These are phyloP conservation scores for Rubus idaeus DNA, from an alignment of 306 rosid genomes.

Conservation along the genomic window DNA sequence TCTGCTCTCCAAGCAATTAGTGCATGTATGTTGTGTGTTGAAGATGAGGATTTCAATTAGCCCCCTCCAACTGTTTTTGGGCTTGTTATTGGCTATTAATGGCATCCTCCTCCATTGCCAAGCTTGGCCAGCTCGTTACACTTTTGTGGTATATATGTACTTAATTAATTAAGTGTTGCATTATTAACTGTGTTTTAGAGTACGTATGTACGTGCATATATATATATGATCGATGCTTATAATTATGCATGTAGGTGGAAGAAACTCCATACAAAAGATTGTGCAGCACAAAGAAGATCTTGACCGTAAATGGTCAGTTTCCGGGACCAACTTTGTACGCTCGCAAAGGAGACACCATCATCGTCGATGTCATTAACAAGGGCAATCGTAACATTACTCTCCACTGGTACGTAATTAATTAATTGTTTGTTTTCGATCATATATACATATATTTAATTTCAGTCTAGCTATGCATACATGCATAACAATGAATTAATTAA, in stretches of 20 bases:
- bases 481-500: background rate
- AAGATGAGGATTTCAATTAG: background rate
- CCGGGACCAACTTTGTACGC: constrained; percentile 49
- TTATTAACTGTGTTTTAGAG: too few relatives aligned
- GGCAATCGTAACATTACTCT: constrained; percentile 47
- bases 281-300: constrained; percentile 45
- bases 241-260: constrained; percentile 15
- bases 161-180: background rate
- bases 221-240: background rate
- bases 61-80: background rate
- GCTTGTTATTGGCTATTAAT: background rate
- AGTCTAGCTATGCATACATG: too few relatives aligned
- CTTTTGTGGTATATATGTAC: constrained; percentile 25
- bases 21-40: too few relatives aligned
- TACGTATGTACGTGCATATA: too few relatives aligned
- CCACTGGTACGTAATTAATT: constrained; percentile 41
- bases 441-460: background rate
- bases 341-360: constrained; percentile 38
- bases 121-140: constrained; percentile 22
- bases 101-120: constrained; percentile 26
- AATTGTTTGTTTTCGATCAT: background rate
- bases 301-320: constrained; percentile 49
- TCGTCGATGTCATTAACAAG: constrained; percentile 39
- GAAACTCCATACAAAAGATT: constrained; percentile 25
- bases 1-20: too few relatives aligned